Evolutionary conservation across 73 alveolate genomes (phyloP).

Genomic region (Blepharisma stoltei): DNA sequence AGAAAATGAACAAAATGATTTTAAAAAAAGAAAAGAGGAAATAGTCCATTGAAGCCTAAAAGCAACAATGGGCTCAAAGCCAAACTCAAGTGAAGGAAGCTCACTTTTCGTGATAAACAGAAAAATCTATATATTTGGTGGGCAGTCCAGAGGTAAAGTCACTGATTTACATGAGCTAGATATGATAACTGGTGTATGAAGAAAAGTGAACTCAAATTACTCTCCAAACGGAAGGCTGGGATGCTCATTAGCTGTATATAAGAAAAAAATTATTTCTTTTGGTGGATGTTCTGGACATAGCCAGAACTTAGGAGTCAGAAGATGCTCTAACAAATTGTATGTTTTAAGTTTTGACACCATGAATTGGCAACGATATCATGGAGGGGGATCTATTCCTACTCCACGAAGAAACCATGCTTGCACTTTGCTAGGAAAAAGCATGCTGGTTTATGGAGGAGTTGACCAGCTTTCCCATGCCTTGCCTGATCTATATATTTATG

Average conservation of each 20-base stretch:
- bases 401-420: constrained; percentile 3
- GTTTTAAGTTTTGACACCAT: neutral
- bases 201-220: neutral
- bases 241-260: neutral
- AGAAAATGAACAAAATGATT: no score
- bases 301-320: neutral
- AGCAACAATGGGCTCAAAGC: neutral
- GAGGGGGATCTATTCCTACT: neutral
- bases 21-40: no score
- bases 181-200: neutral
- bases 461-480: neutral
- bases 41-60: neutral
- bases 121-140: constrained; percentile 28
- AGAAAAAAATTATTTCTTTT: neutral
- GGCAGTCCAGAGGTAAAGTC: neutral
- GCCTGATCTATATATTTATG: neutral
- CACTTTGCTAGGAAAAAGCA: constrained; percentile 3
- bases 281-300: constrained; percentile 17
- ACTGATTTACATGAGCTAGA: neutral
- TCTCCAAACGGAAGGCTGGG: neutral
- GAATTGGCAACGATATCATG: neutral
- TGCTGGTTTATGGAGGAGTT: constrained; percentile 16
- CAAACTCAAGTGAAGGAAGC: constrained; percentile 24
- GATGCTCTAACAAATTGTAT: neutral
- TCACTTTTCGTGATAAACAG: neutral